Percentiles rank a stretch among this genome's conserved stretches.
phyloP scores from a whole-genome alignment of 441 rosid genomes.

The Syzygium syzygioides region DNA sequence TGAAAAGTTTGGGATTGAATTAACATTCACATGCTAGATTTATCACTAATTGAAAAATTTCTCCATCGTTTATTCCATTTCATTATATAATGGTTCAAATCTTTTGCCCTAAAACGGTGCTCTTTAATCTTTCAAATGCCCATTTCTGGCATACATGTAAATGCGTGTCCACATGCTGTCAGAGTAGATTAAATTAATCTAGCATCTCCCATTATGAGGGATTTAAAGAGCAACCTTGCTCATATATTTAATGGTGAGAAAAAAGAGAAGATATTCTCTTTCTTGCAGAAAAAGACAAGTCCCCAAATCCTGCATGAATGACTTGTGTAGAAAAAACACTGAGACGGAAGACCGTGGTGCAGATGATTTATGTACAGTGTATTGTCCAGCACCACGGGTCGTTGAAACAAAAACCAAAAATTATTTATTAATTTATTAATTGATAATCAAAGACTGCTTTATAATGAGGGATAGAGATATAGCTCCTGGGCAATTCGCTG shows the following conservation, averaged over 20 bases:
- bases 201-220: neutral
- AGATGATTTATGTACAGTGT: neutral
- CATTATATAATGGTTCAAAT: neutral
- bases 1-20: too few relatives aligned
- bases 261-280: neutral
- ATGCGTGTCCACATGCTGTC: neutral
- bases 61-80: too few relatives aligned
- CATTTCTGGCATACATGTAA: neutral
- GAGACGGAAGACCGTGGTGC: neutral
- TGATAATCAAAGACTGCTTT: neutral
- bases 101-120: neutral
- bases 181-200: neutral
- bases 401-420: neutral
- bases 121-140: neutral
- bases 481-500: neutral
- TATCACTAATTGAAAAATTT: too few relatives aligned
- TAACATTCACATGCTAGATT: fast-evolving
- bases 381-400: neutral
- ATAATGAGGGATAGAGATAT: neutral
- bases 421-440: neutral
- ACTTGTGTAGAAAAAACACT: neutral
- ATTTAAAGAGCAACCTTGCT: neutral
- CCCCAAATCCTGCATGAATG: neutral
- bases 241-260: neutral
- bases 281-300: neutral